Conservation (phyloP, 768 basidiomycete species). For the Atractiella rhizophila region DNA sequence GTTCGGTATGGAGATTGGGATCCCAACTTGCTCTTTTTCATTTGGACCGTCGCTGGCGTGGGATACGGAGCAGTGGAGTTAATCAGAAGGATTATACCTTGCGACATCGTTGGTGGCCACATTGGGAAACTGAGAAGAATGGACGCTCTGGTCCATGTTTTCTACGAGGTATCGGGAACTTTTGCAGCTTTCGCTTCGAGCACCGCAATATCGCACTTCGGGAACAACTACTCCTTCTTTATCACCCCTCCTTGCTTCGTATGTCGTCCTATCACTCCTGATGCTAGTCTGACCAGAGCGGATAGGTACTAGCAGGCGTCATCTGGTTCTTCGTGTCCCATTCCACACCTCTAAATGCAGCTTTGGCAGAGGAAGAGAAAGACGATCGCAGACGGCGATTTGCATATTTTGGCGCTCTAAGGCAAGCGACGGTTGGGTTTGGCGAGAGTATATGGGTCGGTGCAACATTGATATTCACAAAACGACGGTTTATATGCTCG, state of each 20-base stretch:
- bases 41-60: slow-evolving; percentile 14
- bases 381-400: no score
- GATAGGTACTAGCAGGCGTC: no score
- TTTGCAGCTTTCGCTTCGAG: slow-evolving; percentile 16
- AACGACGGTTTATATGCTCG: slow-evolving; percentile 9
- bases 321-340: no score
- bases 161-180: slow-evolving; percentile 18
- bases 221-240: slow-evolving; percentile 16
- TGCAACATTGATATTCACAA: not conserved
- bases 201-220: slow-evolving; percentile 12
- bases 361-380: not conserved
- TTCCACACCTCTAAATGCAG: not conserved
- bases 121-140: slow-evolving; percentile 13
- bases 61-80: slow-evolving; percentile 18
- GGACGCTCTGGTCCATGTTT: slow-evolving; percentile 13
- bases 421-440: not conserved
- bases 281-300: no score
- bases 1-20: slow-evolving; percentile 10
- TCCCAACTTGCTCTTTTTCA: slow-evolving; percentile 8
- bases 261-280: no score
- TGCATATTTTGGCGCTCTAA: not conserved
- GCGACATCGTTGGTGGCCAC: slow-evolving; percentile 14
- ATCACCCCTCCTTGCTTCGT: slow-evolving; percentile 10
- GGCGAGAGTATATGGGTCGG: not conserved
- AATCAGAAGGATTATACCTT: slow-evolving; percentile 16